These are phyloP conservation scores for Dentipellis sp. DNA, from an alignment of 768 basidiomycete genomes.

Conservation along the genomic window DNA sequence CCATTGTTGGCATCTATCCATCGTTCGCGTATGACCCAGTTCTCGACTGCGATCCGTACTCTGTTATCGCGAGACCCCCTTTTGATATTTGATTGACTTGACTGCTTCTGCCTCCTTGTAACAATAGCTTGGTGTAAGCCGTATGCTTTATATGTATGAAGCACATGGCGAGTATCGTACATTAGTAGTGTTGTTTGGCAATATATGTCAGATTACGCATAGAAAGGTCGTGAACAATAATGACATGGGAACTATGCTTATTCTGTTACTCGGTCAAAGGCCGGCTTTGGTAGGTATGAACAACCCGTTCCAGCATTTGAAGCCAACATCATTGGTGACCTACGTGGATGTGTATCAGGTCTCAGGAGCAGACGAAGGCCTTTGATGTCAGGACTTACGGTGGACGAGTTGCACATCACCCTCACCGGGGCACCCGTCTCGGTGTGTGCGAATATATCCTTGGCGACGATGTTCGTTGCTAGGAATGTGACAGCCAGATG, in stretches of 20 bases:
- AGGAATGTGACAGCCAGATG: neutral
- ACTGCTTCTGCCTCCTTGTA: too few species aligned
- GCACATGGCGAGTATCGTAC: neutral
- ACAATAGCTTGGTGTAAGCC: too few species aligned
- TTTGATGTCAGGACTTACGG: neutral
- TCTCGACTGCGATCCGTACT: neutral
- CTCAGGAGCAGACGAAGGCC: neutral
- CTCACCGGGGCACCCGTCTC: neutral
- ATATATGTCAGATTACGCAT: neutral
- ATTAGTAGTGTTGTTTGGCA: neutral
- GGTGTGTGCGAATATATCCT: neutral
- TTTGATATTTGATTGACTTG: too few species aligned
- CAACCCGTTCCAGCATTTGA: constrained; percentile 39
- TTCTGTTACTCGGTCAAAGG: neutral
- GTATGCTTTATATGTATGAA: too few species aligned
- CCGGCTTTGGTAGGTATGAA: constrained; percentile 32
- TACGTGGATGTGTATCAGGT: constrained; percentile 8
- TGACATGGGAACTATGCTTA: too few species aligned
- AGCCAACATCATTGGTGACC: constrained; percentile 39
- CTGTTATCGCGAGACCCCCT: too few species aligned
- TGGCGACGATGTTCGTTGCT: neutral
- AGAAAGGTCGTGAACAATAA: neutral
- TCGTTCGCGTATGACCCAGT: neutral
- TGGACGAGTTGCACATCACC: neutral
- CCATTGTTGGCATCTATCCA: neutral